These are phyloP conservation scores for Neofusicoccum laricinum DNA, from an alignment of 2,329 filamentous ascomycete genomes.

Conservation along the genomic window DNA sequence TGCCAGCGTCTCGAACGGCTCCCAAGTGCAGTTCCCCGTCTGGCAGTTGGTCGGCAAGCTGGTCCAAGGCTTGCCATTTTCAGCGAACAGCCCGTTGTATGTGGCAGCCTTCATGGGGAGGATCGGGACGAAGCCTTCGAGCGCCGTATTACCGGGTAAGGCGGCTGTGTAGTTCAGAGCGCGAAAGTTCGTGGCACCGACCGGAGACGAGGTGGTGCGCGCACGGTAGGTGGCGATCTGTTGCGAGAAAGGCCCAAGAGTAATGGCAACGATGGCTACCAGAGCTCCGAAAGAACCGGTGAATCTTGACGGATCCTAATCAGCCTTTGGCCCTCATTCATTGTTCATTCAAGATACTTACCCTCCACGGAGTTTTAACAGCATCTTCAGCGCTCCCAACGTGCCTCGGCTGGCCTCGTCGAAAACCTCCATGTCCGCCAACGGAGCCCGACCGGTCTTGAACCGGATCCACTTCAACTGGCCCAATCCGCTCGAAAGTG, in stretches of 20 bases:
- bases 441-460: slow-evolving; percentile 7
- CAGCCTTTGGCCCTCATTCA: too few species aligned
- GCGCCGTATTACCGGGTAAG: slow-evolving; percentile 11
- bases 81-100: slow-evolving; percentile 29
- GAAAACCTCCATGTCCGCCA: slow-evolving; percentile 28
- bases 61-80: slow-evolving; percentile 19
- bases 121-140: slow-evolving; percentile 18
- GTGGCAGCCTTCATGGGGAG: slow-evolving; percentile 28
- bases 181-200: slow-evolving; percentile 6
- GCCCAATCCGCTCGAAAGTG: slow-evolving; percentile 11
- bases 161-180: slow-evolving; percentile 18
- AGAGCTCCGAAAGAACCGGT: background rate
- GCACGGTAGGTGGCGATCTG: slow-evolving; percentile 17
- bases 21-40: slow-evolving; percentile 34
- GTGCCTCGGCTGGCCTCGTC: slow-evolving; percentile 35
- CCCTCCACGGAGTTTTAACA: slow-evolving; percentile 27
- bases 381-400: slow-evolving; percentile 27
- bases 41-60: slow-evolving; percentile 26
- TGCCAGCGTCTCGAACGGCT: slow-evolving; percentile 29
- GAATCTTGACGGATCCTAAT: background rate
- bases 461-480: slow-evolving; percentile 20
- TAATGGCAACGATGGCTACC: background rate
- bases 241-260: slow-evolving; percentile 15
- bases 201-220: background rate
- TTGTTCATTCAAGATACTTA: slow-evolving; percentile 1